Evolutionary conservation across 2,329 filamentous ascomycete species (phyloP).

Genomic region (Chaetomiaceae sp.): DNA sequence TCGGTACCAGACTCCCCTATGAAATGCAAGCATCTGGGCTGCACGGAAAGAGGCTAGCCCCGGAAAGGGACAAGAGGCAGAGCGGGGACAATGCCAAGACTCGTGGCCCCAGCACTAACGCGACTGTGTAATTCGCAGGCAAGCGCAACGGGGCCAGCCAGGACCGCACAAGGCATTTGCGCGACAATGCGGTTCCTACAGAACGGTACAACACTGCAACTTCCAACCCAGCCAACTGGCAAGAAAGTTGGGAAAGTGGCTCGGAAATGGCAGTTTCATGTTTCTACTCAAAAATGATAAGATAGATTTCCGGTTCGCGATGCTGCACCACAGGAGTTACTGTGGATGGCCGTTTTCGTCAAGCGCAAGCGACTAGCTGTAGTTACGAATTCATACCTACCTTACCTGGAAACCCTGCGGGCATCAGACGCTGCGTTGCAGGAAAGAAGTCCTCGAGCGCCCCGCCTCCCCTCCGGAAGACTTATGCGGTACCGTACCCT

Average conservation of each 20-base stretch:
- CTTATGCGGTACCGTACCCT: slow-evolving; percentile 8
- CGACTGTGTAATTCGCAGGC: too few relatives aligned
- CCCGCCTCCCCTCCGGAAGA: background rate
- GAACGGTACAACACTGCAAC: background rate
- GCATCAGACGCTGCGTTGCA: slow-evolving; percentile 1
- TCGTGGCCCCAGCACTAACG: slow-evolving; percentile 1
- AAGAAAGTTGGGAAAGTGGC: background rate
- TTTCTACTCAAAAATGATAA: background rate
- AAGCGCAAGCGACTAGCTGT: too few relatives aligned
- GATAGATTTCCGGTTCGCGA: background rate
- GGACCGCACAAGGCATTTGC: slow-evolving; percentile 18
- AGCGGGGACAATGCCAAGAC: slow-evolving; percentile 8
- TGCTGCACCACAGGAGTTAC: too few relatives aligned
- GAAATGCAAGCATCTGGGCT: background rate
- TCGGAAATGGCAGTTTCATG: background rate
- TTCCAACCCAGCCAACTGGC: too few relatives aligned
- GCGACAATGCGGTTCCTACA: background rate
- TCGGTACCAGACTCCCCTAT: background rate
- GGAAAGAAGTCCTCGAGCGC: background rate
- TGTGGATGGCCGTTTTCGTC: too few relatives aligned
- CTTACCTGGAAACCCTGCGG: too few relatives aligned
- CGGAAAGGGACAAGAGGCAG: background rate
- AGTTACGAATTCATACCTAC: too few relatives aligned
- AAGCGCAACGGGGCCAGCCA: background rate
- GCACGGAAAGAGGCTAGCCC: background rate